A percentile compares a stretch with the other conserved stretches of the same genome.
Evolutionary conservation across 2,329 filamentous ascomycete genomes (phyloP).

Genomic region (Alternaria incomplexa): DNA sequence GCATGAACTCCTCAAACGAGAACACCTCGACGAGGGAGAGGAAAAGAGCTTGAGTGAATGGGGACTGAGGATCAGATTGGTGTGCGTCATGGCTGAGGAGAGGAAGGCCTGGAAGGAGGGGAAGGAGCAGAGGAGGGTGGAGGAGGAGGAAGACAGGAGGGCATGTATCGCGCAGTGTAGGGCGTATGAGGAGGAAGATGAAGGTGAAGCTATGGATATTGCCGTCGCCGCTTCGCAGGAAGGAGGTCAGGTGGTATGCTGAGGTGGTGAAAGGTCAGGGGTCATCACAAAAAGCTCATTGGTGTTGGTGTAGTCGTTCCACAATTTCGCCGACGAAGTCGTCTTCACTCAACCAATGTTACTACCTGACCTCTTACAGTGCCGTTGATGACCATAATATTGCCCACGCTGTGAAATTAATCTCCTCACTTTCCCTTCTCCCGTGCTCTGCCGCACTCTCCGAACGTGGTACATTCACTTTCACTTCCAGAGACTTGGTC

Average conservation of each 20-base stretch:
- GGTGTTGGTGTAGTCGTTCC: not conserved
- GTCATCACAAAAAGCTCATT: not conserved
- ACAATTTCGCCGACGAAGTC: not conserved
- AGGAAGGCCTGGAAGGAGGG: not conserved
- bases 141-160: not conserved
- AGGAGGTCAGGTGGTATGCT: not conserved
- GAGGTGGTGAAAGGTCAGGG: not conserved
- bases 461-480: not conserved
- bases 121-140: not conserved
- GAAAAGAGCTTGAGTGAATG: not conserved
- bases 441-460: not conserved
- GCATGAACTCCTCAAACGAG: not conserved
- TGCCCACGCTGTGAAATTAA: not conserved
- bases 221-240: not conserved
- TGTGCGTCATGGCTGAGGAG: not conserved
- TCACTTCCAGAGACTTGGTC: not conserved
- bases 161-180: not conserved
- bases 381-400: too few species aligned
- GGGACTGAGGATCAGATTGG: not conserved
- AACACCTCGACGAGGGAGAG: not conserved
- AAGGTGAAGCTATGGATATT: not conserved
- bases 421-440: not conserved
- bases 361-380: not conserved
- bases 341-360: not conserved
- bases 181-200: not conserved